phyloP scores from a whole-genome alignment of 768 basidiomycete genomes.

The Leccinum disarticulatum region DNA sequence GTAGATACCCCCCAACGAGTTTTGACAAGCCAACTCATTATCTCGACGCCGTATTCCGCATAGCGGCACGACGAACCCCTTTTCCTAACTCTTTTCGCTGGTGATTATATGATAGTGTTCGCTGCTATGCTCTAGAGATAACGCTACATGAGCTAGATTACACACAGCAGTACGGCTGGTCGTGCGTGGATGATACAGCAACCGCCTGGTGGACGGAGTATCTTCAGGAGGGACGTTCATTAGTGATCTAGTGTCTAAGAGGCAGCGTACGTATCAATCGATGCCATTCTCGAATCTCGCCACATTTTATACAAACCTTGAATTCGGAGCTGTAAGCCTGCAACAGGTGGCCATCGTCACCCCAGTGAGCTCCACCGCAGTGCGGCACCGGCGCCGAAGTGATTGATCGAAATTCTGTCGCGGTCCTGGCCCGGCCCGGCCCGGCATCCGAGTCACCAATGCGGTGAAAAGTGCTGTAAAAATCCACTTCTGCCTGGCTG shows the following conservation, averaged over 20 bases:
- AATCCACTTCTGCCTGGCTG: neutral
- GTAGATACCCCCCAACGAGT: neutral
- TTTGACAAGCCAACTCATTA: constrained; percentile 14
- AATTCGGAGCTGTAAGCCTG: neutral
- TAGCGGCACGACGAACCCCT: neutral
- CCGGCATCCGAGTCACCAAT: too few species aligned
- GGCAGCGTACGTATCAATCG: too few species aligned
- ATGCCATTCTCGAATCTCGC: too few species aligned
- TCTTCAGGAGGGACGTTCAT: neutral
- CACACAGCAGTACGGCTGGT: neutral
- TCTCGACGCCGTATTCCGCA: neutral
- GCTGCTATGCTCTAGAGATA: too few species aligned
- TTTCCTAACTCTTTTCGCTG: too few species aligned
- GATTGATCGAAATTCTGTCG: neutral
- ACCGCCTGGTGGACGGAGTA: neutral
- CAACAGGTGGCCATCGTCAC: neutral
- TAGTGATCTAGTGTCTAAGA: neutral
- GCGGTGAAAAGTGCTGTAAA: too few species aligned
- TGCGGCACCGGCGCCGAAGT: neutral
- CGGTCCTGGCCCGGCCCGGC: neutral
- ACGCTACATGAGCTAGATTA: neutral
- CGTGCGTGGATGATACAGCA: neutral
- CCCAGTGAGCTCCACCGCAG: neutral
- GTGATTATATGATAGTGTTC: neutral
- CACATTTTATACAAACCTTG: too few species aligned